Evolutionary conservation across 1,284 basidiomycete genomes (phyloP), one percentile per base, ranked within the genome.

Genomic region (Pisolithus thermaeus): DNA sequence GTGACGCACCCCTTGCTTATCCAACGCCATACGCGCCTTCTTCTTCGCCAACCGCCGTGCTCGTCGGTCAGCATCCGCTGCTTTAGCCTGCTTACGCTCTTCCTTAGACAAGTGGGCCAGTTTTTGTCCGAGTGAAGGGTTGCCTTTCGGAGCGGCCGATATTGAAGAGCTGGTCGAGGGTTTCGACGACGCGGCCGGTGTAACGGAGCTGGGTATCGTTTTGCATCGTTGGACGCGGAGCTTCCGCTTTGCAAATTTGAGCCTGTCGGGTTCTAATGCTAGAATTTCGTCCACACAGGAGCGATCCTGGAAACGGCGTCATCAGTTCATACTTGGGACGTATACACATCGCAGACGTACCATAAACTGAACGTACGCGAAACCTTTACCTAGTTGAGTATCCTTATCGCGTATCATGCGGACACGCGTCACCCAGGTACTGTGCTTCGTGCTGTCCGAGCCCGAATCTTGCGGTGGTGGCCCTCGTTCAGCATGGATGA

Each of bases 301-400:
- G 3, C 84, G 83, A 61, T 95, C 90, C 92, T 96, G 57, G 20
- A 39, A 37, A 3, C 3, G 37, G 27, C 7, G 14, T 54, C 54
- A 58, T 27, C 18, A 18, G 49, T 44, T 27, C 46, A 51, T 23
- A 25, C 28, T 49, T 47, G 53, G 11, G 30, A 32, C 28, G 30
- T n/a, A 40, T 48, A 37, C 52, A 25, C 14, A 28, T 14, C 3
- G 25, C 14, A 20, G 20, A 79, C 86, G 62, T 66, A 92, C 94
- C 49, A 75, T 66, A 59, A 98, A 93, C 59, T 92, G 86, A 8
- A 98, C 86, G 66, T 98, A 98, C 9, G 88, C 95, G 65, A 99
- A 96, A 1, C 96, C 96, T 72, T 97, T 98, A n/a, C 96, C 96
- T 35, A 98, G 79, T 60, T 95, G 94, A 1, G 93, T 97, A 52